phyloP scores from a whole-genome alignment of 257 asterid species.

The Pogostemon cablin region DNA sequence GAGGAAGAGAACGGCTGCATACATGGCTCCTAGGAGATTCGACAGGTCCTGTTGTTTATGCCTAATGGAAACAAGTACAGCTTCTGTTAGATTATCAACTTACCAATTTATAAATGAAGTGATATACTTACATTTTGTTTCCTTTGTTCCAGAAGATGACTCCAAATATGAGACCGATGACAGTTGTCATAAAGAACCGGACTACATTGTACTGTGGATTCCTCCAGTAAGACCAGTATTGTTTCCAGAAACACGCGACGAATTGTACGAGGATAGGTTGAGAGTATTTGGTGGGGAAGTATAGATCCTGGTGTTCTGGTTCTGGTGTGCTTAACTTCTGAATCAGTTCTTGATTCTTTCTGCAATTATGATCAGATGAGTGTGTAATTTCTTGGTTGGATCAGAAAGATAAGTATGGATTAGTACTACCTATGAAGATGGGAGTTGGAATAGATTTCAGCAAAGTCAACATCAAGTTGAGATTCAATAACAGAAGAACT shows the following conservation, averaged over 20 bases:
- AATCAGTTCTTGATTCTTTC: slow-evolving; percentile 56
- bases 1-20: slow-evolving; percentile 67
- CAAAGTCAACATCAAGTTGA: slow-evolving; percentile 54
- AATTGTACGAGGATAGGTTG: slow-evolving; percentile 56
- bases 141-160: slow-evolving; percentile 72
- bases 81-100: not conserved
- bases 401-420: not conserved
- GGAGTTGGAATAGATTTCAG: slow-evolving; percentile 54
- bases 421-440: slow-evolving; percentile 48
- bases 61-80: slow-evolving; percentile 33
- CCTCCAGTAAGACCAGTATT: slow-evolving; percentile 73
- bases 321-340: slow-evolving; percentile 50
- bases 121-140: slow-evolving; percentile 49
- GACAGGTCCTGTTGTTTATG: slow-evolving; percentile 59
- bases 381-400: not conserved
- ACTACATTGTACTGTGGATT: slow-evolving; percentile 71
- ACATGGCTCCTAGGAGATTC: slow-evolving; percentile 71
- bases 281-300: slow-evolving; percentile 66
- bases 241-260: slow-evolving; percentile 69
- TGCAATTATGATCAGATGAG: slow-evolving; percentile 25
- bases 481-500: slow-evolving; percentile 56
- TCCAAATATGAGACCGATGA: slow-evolving; percentile 65
- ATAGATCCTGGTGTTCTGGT: slow-evolving; percentile 49
- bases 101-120: not conserved
- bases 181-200: slow-evolving; percentile 62